A percentile compares a stretch with the other conserved stretches of the same genome.
Conservation (phyloP, 805 yeast species). For the Zygosaccharomyces gambellarensis region DNA sequence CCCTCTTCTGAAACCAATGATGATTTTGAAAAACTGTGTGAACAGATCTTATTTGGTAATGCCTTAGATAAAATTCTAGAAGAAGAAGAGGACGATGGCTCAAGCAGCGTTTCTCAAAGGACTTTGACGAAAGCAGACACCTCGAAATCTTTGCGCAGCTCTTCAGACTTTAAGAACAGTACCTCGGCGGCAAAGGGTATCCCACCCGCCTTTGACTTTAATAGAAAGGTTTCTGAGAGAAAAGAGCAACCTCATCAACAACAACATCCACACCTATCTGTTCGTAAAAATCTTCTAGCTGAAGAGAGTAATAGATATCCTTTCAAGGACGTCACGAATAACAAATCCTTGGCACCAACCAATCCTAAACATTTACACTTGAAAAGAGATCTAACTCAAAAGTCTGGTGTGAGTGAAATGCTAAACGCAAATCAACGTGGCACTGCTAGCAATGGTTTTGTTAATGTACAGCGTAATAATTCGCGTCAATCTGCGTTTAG, state of each 20-base stretch:
- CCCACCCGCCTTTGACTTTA: conserved; percentile 8
- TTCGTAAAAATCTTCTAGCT: background rate
- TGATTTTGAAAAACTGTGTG: conserved; percentile 32
- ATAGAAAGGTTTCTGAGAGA: background rate
- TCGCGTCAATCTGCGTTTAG: background rate
- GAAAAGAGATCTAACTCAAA: conserved; percentile 13
- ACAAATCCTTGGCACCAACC: background rate
- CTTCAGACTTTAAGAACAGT: background rate
- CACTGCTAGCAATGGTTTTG: background rate
- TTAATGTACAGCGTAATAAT: background rate
- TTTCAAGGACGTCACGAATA: conserved; percentile 12
- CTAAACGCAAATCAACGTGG: background rate
- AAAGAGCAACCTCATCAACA: background rate
- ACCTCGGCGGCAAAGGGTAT: background rate
- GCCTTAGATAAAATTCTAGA: conserved; percentile 26
- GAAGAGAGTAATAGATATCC: conserved; percentile 4
- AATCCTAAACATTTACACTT: conserved; percentile 4
- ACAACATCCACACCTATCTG: background rate
- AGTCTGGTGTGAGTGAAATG: conserved; percentile 9
- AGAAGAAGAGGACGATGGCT: conserved; percentile 20
- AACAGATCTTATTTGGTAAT: conserved; percentile 29
- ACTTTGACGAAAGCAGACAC: conserved; percentile 2
- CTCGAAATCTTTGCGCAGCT: background rate
- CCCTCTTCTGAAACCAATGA: conserved; percentile 19
- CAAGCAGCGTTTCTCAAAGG: conserved; percentile 3